Evolutionary conservation across 2,329 filamentous ascomycete genomes (phyloP).

Genomic region (Sordariomycetes sp.): DNA sequence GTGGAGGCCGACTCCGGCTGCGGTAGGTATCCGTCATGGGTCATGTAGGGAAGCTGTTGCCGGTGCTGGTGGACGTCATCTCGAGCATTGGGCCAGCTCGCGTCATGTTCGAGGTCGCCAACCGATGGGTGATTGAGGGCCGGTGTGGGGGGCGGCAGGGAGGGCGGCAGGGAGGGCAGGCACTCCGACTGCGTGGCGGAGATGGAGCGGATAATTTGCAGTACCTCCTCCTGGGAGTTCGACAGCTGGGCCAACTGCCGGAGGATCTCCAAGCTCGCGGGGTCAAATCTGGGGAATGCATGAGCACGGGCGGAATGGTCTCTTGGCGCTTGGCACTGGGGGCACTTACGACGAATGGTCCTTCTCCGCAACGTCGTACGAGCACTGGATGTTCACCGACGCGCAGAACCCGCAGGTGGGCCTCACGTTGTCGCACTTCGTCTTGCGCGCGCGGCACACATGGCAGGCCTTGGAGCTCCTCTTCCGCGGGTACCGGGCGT

Average conservation of each 20-base stretch:
- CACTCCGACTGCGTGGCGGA: slow-evolving; percentile 5
- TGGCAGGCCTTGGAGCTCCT: slow-evolving; percentile 22
- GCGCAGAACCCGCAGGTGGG: slow-evolving; percentile 24
- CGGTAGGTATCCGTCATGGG: not conserved
- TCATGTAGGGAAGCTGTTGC: slow-evolving; percentile 4
- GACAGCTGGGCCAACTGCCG: slow-evolving; percentile 13
- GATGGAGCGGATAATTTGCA: slow-evolving; percentile 9
- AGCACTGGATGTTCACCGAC: slow-evolving; percentile 19
- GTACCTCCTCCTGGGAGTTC: slow-evolving; percentile 11
- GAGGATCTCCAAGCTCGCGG: slow-evolving; percentile 23
- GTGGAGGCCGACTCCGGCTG: slow-evolving; percentile 12
- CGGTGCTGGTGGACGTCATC: slow-evolving; percentile 1
- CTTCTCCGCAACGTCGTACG: slow-evolving; percentile 16
- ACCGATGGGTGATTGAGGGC: not conserved
- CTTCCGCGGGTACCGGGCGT: slow-evolving; percentile 16
- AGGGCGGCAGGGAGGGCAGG: not conserved
- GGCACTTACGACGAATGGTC: slow-evolving; percentile 15
- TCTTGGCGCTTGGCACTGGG: too few species aligned
- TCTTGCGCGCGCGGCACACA: slow-evolving; percentile 22
- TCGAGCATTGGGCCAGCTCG: not conserved
- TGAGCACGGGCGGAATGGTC: not conserved
- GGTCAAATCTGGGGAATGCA: slow-evolving; percentile 17
- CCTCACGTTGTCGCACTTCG: slow-evolving; percentile 25
- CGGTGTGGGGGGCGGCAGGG: not conserved
- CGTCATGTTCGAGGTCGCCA: not conserved